Evolutionary conservation across 805 yeast species (phyloP), one percentile per base, ranked within the genome.

Genomic region (Tanozyma kutaoensis): DNA sequence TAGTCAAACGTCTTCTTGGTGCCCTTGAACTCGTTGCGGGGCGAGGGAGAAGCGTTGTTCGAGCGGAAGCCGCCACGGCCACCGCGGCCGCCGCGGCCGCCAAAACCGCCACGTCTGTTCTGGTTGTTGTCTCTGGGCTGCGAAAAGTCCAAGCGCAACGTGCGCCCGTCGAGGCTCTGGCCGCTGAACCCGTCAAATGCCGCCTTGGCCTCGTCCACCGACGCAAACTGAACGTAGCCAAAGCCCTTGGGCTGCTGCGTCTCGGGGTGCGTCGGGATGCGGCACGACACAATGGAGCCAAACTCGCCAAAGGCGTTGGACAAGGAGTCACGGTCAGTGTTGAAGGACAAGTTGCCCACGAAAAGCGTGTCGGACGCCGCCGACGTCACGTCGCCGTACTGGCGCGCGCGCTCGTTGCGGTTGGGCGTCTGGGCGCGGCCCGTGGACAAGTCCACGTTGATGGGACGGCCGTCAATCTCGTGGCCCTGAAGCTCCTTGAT

Each of bases 191-290:
- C 86, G 38, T 77, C 84, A 37, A 80, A 61, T 30, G 97, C 97
- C 35, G 75, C 70, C 58, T 76, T 71, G 43, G 98, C 96, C 55
- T 82, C 94, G 24, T 86, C 97, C 38, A 80, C 65, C 32, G 77
- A 67, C 24, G 79, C 65, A 52, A 71, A 88, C 64, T 91, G 97
- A 32, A 88, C 95, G 60, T 91, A 91, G 41, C 97, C 98, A 63
- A 91, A 91, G 43, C 98, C 98, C 73, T 91, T 91, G 58, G 94
- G 93, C 65, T 88, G 95, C 57, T 85, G 93, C 39, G 97, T 86
- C 58, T 88, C 97, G 49, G 95, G 96, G 64, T 91, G 93, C 24
- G 97, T 88, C 57, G 98, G 98, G 42, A 91, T 66, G 67, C 98
- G 78, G 43, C 85, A 86, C 36, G 93, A 81, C 30, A 84, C 60